phyloP scores from a whole-genome alignment of 2,329 filamentous ascomycete genomes.

The Fusarium falciforme region DNA sequence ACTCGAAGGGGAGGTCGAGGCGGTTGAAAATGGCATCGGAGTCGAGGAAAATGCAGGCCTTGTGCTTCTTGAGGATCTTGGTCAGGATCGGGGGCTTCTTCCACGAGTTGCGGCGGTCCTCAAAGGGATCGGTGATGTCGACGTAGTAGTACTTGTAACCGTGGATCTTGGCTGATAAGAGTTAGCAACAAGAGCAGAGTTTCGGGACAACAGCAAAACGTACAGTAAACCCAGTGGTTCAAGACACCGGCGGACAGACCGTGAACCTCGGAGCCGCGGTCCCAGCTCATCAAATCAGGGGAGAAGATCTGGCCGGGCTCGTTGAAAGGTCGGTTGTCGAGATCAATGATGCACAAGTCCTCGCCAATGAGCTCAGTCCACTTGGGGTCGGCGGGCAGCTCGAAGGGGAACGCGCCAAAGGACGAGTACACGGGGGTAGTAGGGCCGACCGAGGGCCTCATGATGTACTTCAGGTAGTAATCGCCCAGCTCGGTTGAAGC shows the following conservation, averaged over 20 bases:
- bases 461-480: conserved; percentile 49
- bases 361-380: conserved; percentile 51
- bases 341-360: conserved; percentile 58
- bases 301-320: conserved; percentile 52
- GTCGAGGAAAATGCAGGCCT: conserved; percentile 58
- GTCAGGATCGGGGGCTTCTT: conserved; percentile 57
- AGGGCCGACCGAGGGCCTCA: conserved; percentile 45
- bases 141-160: conserved; percentile 61
- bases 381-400: conserved; percentile 43
- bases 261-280: conserved; percentile 46
- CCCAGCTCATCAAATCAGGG: conserved; percentile 50
- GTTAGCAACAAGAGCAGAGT: conserved; percentile 31
- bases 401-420: conserved; percentile 49
- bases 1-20: conserved; percentile 58
- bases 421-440: conserved; percentile 43
- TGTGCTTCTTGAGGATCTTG: conserved; percentile 56
- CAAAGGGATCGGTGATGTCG: conserved; percentile 49
- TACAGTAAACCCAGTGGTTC: conserved; percentile 59
- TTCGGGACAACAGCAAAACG: background rate
- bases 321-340: conserved; percentile 56
- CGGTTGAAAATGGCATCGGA: conserved; percentile 58
- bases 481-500: conserved; percentile 43
- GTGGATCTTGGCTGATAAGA: conserved; percentile 54
- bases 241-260: conserved; percentile 55
- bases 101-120: conserved; percentile 59